Evolutionary conservation across 2,329 filamentous ascomycete genomes (phyloP).

Genomic region (Exserohilum rostratum): DNA sequence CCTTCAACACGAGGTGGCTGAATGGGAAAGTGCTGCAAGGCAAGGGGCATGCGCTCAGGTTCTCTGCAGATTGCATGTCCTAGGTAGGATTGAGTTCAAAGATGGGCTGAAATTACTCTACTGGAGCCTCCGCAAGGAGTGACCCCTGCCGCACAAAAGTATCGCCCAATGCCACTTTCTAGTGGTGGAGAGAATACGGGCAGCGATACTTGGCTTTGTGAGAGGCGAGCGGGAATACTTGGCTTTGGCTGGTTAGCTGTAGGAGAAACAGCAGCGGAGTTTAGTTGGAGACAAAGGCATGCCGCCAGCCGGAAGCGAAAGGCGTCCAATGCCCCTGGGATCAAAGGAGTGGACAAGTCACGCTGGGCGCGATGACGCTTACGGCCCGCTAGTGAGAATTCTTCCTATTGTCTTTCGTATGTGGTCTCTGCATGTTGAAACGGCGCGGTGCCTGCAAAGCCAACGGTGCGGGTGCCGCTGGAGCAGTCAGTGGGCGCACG

Average conservation of each 20-base stretch:
- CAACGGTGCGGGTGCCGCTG: background rate
- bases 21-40: background rate
- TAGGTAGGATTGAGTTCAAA: no score
- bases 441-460: background rate
- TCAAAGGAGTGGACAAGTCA: background rate
- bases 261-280: constrained; percentile 3
- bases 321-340: background rate
- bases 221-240: constrained; percentile 6
- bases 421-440: background rate
- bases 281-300: constrained; percentile 3
- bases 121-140: no score
- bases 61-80: background rate
- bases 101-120: background rate
- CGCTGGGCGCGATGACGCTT: background rate
- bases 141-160: no score
- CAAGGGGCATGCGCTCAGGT: background rate
- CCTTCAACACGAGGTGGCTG: background rate
- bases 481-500: background rate
- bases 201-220: constrained; percentile 21
- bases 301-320: constrained; percentile 7
- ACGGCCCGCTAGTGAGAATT: background rate
- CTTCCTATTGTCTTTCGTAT: background rate
- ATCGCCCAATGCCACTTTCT: background rate
- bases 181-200: constrained; percentile 14
- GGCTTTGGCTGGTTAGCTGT: constrained; percentile 9